Percentiles rank a stretch among this genome's conserved stretches.
These are phyloP conservation scores for Myxozyma monticola DNA, from an alignment of 805 yeast species.

Conservation along the genomic window DNA sequence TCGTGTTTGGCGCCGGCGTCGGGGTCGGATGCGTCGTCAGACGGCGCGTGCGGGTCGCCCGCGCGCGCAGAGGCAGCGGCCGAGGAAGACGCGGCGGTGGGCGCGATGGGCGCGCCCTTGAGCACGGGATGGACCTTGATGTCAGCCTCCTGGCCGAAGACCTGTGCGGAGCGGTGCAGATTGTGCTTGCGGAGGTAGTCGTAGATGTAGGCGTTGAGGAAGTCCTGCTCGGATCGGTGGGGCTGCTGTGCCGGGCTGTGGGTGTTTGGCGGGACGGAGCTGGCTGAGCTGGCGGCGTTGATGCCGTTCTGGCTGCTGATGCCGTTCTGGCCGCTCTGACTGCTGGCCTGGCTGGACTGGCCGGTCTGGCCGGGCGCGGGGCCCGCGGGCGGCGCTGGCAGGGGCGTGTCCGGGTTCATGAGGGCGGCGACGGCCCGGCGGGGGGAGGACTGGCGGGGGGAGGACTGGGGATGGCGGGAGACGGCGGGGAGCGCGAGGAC, in stretches of 20 bases:
- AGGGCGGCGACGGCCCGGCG: conserved; percentile 11
- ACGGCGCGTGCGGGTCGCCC: neutral
- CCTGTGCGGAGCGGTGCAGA: conserved; percentile 67
- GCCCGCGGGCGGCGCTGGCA: conserved; percentile 19
- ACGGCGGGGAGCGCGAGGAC: too few species aligned
- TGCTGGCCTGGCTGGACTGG: neutral
- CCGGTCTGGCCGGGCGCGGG: neutral
- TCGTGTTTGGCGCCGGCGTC: neutral
- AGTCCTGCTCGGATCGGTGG: conserved; percentile 29
- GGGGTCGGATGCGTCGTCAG: too few species aligned
- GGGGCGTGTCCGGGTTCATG: conserved; percentile 24
- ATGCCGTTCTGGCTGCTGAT: conserved; percentile 28
- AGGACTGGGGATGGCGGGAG: neutral
- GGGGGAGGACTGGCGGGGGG: neutral
- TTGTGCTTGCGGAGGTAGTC: conserved; percentile 79
- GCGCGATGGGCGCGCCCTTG: conserved; percentile 36
- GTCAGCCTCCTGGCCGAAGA: conserved; percentile 76
- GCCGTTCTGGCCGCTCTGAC: conserved; percentile 27
- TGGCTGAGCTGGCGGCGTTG: too few species aligned
- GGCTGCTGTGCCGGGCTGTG: conserved; percentile 16
- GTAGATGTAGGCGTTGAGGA: conserved; percentile 77
- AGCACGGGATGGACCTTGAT: conserved; percentile 46
- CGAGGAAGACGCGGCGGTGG: conserved; percentile 35
- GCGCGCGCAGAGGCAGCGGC: neutral
- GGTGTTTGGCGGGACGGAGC: too few species aligned